phyloP scores from a whole-genome alignment of 2,329 filamentous ascomycete species.

The Penicillium nordicum region DNA sequence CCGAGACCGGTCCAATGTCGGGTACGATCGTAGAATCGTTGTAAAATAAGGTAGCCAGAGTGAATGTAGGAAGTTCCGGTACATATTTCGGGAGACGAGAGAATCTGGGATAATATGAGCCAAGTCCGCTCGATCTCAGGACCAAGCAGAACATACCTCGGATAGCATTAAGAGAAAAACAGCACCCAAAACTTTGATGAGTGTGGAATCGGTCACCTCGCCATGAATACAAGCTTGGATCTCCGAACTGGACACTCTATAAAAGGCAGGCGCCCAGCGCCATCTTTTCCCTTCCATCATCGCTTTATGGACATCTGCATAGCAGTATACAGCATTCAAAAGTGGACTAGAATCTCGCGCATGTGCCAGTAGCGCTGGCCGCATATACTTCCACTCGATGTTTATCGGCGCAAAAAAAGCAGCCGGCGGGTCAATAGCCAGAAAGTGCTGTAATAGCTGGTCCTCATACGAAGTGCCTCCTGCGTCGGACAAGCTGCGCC shows the following conservation, averaged over 20 bases:
- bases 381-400: conserved; percentile 35
- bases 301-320: conserved; percentile 32
- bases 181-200: conserved; percentile 28
- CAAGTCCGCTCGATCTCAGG: neutral
- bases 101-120: conserved; percentile 19
- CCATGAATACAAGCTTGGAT: conserved; percentile 29
- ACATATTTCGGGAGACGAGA: conserved; percentile 29
- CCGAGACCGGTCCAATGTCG: conserved; percentile 29
- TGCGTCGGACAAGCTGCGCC: conserved; percentile 21
- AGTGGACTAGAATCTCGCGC: conserved; percentile 26
- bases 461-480: conserved; percentile 27
- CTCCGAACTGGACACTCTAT: conserved; percentile 30
- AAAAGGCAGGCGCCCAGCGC: conserved; percentile 30
- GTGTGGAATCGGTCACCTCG: conserved; percentile 22
- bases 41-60: conserved; percentile 30
- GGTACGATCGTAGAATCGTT: conserved; percentile 29
- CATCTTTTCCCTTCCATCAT: conserved; percentile 26
- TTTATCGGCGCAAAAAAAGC: conserved; percentile 31
- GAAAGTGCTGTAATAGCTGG: conserved; percentile 30
- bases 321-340: conserved; percentile 33
- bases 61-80: conserved; percentile 31
- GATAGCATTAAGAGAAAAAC: conserved; percentile 36
- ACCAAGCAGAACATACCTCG: conserved; percentile 25
- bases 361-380: conserved; percentile 24
- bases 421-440: conserved; percentile 28